Percentiles rank a stretch among this genome's conserved stretches.
Conservation (phyloP, 495 filamentous ascomycete genomes). For the Xylaria longipes region DNA sequence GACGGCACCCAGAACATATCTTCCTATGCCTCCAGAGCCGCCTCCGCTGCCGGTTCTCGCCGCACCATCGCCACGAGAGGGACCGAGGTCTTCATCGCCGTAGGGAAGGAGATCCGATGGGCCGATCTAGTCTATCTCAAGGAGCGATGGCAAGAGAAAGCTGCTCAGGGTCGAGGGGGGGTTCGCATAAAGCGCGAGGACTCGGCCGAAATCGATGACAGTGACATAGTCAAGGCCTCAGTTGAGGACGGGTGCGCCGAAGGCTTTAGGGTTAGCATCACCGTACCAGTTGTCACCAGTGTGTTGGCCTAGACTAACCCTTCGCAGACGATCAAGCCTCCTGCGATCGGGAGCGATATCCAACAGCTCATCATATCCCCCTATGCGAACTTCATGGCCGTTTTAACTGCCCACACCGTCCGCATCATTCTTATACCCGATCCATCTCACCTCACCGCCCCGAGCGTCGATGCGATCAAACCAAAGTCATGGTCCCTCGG, state of each 20-base stretch:
- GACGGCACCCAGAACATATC: conserved; percentile 38
- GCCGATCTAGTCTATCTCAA: conserved; percentile 76
- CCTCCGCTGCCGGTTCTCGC: conserved; percentile 59
- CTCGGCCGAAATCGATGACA: conserved; percentile 40
- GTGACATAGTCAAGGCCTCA: conserved; percentile 40
- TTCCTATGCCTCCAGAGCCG: conserved; percentile 44
- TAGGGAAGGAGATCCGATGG: conserved; percentile 88
- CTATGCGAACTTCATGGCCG: conserved; percentile 76
- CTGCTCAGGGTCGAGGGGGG: conserved; percentile 39
- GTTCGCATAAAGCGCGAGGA: conserved; percentile 43
- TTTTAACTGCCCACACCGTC: conserved; percentile 82
- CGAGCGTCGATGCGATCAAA: conserved; percentile 68
- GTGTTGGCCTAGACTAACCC: conserved; percentile 28
- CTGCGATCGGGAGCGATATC: conserved; percentile 75
- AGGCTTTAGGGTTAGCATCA: conserved; percentile 54
- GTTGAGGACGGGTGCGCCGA: conserved; percentile 39
- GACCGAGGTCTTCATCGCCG: conserved; percentile 82
- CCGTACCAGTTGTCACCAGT: conserved; percentile 11
- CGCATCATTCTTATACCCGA: conserved; percentile 82
- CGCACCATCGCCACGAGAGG: conserved; percentile 75
- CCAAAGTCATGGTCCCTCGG: conserved; percentile 85
- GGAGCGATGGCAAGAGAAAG: conserved; percentile 67
- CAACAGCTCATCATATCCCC: conserved; percentile 83
- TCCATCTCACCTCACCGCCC: conserved; percentile 69
- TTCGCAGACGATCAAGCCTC: conserved; percentile 66